Conservation (phyloP, 352 stramenopile genomes). For the Phytopythium ostracodes region DNA sequence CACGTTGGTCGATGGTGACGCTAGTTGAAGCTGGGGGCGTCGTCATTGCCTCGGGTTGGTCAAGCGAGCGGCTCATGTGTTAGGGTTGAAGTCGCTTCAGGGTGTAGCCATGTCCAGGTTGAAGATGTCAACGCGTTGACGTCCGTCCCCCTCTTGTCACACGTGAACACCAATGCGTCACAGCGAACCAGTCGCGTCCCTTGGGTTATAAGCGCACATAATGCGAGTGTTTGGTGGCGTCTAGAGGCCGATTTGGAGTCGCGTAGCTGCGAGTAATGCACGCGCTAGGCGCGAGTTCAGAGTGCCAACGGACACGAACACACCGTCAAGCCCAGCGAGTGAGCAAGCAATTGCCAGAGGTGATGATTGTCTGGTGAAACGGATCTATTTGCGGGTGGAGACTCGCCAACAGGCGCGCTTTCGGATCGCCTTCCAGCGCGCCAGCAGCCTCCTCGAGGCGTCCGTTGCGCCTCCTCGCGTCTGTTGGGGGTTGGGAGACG, state of each 20-base stretch:
- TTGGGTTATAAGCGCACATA: too few species aligned
- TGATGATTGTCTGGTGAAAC: too few species aligned
- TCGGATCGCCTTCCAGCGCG: background rate
- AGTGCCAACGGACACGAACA: too few species aligned
- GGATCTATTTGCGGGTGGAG: background rate
- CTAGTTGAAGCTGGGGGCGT: background rate
- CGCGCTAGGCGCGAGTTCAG: too few species aligned
- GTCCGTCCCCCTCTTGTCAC: background rate
- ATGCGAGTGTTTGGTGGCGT: too few species aligned
- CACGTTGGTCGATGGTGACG: too few species aligned
- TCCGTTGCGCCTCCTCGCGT: background rate
- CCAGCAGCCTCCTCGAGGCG: background rate
- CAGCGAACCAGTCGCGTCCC: background rate
- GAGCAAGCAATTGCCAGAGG: too few species aligned
- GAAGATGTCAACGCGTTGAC: conserved; percentile 5
- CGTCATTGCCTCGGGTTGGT: background rate
- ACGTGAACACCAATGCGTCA: background rate
- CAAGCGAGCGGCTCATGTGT: background rate
- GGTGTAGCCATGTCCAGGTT: conserved; percentile 7
- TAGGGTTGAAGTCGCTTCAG: conserved; percentile 7
- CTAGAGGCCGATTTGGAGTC: background rate
- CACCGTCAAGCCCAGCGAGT: too few species aligned
- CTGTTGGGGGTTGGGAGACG: too few species aligned
- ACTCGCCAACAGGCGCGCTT: background rate
- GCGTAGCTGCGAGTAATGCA: too few species aligned